A percentile compares a stretch with the other conserved stretches of the same genome.
Conservation (phyloP, 192 early-diverging fungal genomes). For the Coemansia sp. region DNA sequence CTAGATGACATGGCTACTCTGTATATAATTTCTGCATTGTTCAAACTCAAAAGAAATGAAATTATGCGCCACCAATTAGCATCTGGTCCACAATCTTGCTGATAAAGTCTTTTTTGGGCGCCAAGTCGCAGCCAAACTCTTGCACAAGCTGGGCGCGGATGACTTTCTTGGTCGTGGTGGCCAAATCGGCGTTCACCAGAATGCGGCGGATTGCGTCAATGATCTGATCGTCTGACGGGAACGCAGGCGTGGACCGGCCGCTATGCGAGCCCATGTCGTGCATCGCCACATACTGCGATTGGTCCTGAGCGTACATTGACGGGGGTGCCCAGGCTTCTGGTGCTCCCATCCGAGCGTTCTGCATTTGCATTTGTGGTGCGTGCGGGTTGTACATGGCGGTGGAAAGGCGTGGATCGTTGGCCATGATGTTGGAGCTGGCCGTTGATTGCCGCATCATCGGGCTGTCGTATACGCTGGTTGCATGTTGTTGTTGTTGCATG, state of each 20-base stretch:
- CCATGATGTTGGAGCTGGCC: constrained; percentile 8
- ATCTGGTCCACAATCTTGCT: constrained; percentile 58
- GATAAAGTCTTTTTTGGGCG: constrained; percentile 66
- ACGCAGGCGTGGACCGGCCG: constrained; percentile 24
- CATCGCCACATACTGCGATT: constrained; percentile 9
- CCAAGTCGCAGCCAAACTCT: constrained; percentile 67
- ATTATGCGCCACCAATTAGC: constrained; percentile 14
- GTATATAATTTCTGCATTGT: not conserved
- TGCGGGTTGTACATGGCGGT: constrained; percentile 32
- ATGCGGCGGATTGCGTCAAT: constrained; percentile 65
- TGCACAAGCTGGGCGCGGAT: constrained; percentile 69
- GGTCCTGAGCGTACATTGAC: not conserved
- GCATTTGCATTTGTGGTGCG: constrained; percentile 5
- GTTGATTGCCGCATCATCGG: constrained; percentile 7
- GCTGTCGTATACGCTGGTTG: constrained; percentile 20
- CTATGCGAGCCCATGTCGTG: constrained; percentile 20
- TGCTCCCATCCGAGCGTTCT: constrained; percentile 7
- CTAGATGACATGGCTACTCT: too few species aligned
- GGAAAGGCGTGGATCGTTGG: constrained; percentile 32
- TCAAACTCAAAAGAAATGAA: not conserved
- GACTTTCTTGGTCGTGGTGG: constrained; percentile 75
- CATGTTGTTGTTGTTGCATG: constrained; percentile 39
- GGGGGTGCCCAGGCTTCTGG: not conserved
- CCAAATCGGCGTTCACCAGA: constrained; percentile 66
- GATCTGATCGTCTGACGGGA: constrained; percentile 63